Conservation (phyloP, 2,329 filamentous ascomycete genomes). For the Cladosporium sp. region DNA sequence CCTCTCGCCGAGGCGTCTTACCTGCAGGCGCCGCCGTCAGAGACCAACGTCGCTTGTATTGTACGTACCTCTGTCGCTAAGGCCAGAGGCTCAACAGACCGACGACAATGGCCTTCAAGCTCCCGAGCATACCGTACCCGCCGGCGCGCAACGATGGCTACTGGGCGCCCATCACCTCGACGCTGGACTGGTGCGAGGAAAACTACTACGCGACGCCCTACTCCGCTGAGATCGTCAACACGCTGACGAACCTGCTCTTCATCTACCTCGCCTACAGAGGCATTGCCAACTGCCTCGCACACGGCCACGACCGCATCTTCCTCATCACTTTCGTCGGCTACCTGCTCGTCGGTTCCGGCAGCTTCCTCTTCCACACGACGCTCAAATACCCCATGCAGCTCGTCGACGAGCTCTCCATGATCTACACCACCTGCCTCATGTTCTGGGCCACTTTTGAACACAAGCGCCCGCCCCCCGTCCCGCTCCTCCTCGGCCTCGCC, state of each 20-base stretch:
- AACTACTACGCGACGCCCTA: conserved; percentile 72
- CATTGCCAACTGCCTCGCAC: conserved; percentile 62
- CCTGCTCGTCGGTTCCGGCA: conserved; percentile 54
- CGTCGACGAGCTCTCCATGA: conserved; percentile 65
- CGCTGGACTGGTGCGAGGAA: conserved; percentile 77
- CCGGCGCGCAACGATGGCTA: conserved; percentile 26
- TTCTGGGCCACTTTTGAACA: conserved; percentile 71
- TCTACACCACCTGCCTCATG: conserved; percentile 66
- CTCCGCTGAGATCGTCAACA: conserved; percentile 71
- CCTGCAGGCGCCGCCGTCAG: neutral
- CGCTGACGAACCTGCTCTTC: conserved; percentile 76
- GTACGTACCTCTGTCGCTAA: conserved; percentile 1
- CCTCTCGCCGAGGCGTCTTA: neutral
- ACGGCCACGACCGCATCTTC: conserved; percentile 72
- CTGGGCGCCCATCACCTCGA: conserved; percentile 66
- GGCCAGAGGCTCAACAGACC: neutral
- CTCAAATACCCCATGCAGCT: conserved; percentile 67
- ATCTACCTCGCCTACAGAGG: conserved; percentile 71
- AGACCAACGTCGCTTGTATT: neutral
- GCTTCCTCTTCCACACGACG: conserved; percentile 58
- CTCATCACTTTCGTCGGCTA: conserved; percentile 59
- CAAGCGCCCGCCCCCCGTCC: conserved; percentile 47
- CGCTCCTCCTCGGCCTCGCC: conserved; percentile 50
- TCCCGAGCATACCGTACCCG: conserved; percentile 28
- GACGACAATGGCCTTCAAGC: conserved; percentile 33